Conservation (phyloP, 2,329 filamentous ascomycete species). For the Monosporascus sp. region DNA sequence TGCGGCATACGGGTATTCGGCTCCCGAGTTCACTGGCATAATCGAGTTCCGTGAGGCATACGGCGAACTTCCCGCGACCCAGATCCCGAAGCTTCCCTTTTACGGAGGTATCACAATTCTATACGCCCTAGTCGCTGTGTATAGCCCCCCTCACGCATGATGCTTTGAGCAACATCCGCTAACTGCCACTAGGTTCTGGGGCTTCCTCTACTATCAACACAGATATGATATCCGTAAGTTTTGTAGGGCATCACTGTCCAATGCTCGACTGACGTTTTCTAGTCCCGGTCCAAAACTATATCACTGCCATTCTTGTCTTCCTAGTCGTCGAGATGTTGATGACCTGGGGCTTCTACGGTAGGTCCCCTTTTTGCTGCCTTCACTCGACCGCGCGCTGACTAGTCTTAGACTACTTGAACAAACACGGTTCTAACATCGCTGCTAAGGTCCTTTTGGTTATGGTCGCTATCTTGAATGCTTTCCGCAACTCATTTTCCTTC, state of each 20-base stretch:
- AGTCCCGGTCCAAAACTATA: constrained; percentile 98
- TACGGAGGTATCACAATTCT: constrained; percentile 92
- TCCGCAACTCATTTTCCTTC: constrained; percentile 95
- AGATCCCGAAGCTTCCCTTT: constrained; percentile 95
- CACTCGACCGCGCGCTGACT: constrained; percentile 26
- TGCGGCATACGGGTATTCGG: constrained; percentile 65
- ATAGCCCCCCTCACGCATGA: constrained; percentile 26
- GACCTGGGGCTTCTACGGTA: constrained; percentile 96
- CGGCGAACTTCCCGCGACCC: constrained; percentile 88
- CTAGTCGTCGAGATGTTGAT: constrained; percentile 93
- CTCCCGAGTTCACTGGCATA: constrained; percentile 67
- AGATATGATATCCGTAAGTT: constrained; percentile 76
- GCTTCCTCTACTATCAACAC: constrained; percentile 91
- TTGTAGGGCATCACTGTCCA: neutral
- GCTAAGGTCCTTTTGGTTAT: constrained; percentile 83
- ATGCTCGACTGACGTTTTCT: constrained; percentile 25
- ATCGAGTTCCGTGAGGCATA: constrained; percentile 95
- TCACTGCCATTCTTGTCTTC: constrained; percentile 93
- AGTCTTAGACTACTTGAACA: constrained; percentile 76
- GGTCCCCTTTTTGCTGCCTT: neutral
- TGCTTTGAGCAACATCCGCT: constrained; percentile 6
- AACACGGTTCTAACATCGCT: constrained; percentile 75
- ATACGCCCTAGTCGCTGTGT: constrained; percentile 78
- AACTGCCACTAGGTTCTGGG: constrained; percentile 64
- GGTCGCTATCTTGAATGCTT: constrained; percentile 89